These are phyloP conservation scores for Pugionium dolabratum DNA, from an alignment of 345 rosid genomes.

Conservation along the genomic window DNA sequence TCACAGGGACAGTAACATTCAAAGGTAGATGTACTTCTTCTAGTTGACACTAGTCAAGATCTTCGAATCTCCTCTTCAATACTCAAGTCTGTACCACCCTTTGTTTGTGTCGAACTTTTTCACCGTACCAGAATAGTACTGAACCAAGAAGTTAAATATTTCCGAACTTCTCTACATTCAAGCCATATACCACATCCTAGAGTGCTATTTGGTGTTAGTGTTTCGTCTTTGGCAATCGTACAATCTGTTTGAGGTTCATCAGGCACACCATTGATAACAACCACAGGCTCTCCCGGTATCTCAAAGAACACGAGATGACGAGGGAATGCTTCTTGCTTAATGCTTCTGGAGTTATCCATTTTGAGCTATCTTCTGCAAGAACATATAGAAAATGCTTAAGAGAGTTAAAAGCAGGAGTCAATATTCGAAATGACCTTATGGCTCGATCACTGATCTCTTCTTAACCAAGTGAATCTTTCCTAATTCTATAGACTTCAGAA, in stretches of 20 bases:
- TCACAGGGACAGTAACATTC: no score
- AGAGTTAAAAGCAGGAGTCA: not conserved
- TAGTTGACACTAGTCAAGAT: slow-evolving; percentile 62
- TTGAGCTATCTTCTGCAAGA: not conserved
- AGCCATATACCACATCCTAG: slow-evolving; percentile 72
- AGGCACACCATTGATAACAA: slow-evolving; percentile 77
- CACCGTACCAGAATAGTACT: slow-evolving; percentile 58
- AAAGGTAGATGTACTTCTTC: no score
- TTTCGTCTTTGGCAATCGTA: slow-evolving; percentile 23
- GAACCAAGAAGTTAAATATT: slow-evolving; percentile 48
- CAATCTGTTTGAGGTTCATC: slow-evolving; percentile 35
- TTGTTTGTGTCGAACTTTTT: slow-evolving; percentile 59
- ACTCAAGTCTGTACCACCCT: slow-evolving; percentile 80
- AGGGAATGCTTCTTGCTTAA: slow-evolving; percentile 38
- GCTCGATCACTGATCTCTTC: no score
- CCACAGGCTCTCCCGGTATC: slow-evolving; percentile 77
- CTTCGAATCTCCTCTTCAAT: slow-evolving; percentile 89
- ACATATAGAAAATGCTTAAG: not conserved
- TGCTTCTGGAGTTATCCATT: not conserved
- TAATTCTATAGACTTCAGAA: not conserved
- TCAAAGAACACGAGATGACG: slow-evolving; percentile 44
- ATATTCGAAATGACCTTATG: no score
- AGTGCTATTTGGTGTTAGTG: slow-evolving; percentile 29
- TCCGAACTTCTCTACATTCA: slow-evolving; percentile 74
- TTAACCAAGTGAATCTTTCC: not conserved